Conservation (phyloP, 352 stramenopile species). For the Saprolegnia parasitica region DNA sequence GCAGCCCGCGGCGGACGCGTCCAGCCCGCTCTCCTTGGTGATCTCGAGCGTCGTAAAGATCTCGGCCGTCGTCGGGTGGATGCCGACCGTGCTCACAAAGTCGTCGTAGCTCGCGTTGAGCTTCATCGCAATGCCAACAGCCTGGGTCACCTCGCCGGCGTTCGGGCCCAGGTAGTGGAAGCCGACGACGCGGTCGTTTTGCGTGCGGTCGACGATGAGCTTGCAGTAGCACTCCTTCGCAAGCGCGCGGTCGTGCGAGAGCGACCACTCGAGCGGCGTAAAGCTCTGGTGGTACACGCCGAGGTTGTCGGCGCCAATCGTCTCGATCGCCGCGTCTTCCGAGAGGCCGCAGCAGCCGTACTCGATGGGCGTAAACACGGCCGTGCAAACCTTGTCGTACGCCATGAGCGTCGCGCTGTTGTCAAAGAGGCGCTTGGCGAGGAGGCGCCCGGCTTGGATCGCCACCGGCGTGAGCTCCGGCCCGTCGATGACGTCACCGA, state of each 20-base stretch:
- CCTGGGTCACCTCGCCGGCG: constrained; percentile 93
- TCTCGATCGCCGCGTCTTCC: constrained; percentile 91
- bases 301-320: constrained; percentile 87
- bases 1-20: constrained; percentile 91
- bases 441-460: constrained; percentile 90
- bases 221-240: constrained; percentile 92
- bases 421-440: constrained; percentile 91
- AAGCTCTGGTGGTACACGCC: constrained; percentile 97
- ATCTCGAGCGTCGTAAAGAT: constrained; percentile 92
- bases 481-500: constrained; percentile 95
- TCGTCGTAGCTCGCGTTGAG: constrained; percentile 91
- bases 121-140: constrained; percentile 94
- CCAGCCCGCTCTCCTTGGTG: constrained; percentile 92
- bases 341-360: constrained; percentile 96
- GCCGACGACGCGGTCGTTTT: constrained; percentile 89
- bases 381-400: constrained; percentile 88
- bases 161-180: constrained; percentile 98
- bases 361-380: constrained; percentile 97
- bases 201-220: constrained; percentile 89
- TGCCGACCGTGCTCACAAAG: constrained; percentile 91
- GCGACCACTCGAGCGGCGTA: constrained; percentile 93
- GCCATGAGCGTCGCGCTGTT: constrained; percentile 81
- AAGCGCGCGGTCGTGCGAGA: constrained; percentile 51
- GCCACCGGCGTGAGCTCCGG: constrained; percentile 97
- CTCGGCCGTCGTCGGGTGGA: constrained; percentile 95